A percentile compares a stretch with the other conserved stretches of the same genome.
Conservation (phyloP, 2,329 filamentous ascomycete genomes). For the Didymella segeticola region DNA sequence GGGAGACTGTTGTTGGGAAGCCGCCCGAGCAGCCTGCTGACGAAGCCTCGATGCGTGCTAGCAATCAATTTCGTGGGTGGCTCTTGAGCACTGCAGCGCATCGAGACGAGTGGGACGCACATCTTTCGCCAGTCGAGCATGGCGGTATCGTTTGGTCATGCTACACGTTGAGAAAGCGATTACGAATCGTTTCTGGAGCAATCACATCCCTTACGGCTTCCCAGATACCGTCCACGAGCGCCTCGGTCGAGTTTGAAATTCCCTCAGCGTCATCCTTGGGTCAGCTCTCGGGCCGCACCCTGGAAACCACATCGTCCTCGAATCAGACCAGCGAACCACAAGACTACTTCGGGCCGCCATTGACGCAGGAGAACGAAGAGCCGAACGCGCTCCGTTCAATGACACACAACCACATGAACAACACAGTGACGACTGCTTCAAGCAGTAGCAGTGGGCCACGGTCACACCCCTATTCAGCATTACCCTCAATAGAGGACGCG, state of each 20-base stretch:
- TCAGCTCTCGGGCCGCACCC: constrained; percentile 17
- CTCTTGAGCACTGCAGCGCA: constrained; percentile 63
- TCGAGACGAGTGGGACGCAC: constrained; percentile 60
- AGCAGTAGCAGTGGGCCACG: constrained; percentile 1
- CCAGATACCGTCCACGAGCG: constrained; percentile 45
- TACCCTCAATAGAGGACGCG: constrained; percentile 32
- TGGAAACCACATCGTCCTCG: constrained; percentile 21
- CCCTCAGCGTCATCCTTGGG: constrained; percentile 32
- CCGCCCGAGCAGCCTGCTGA: constrained; percentile 31
- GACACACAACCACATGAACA: constrained; percentile 12
- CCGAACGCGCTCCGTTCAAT: constrained; percentile 3
- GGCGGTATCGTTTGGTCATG: constrained; percentile 73
- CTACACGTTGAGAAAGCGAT: constrained; percentile 71
- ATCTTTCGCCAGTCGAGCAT: constrained; percentile 61
- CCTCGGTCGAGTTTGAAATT: constrained; percentile 36
- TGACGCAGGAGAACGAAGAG: not conserved
- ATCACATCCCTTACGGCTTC: constrained; percentile 17
- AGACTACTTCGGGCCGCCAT: constrained; percentile 51
- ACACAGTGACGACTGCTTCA: constrained; percentile 4
- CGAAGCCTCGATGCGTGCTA: constrained; percentile 46
- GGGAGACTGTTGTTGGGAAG: constrained; percentile 64
- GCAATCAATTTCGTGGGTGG: constrained; percentile 72
- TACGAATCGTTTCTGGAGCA: constrained; percentile 70
- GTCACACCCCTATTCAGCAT: constrained; percentile 20
- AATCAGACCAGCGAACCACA: constrained; percentile 36